phyloP scores from a whole-genome alignment of 192 early-diverging fungal genomes.

The Jimgerdemannia lactiflua region DNA sequence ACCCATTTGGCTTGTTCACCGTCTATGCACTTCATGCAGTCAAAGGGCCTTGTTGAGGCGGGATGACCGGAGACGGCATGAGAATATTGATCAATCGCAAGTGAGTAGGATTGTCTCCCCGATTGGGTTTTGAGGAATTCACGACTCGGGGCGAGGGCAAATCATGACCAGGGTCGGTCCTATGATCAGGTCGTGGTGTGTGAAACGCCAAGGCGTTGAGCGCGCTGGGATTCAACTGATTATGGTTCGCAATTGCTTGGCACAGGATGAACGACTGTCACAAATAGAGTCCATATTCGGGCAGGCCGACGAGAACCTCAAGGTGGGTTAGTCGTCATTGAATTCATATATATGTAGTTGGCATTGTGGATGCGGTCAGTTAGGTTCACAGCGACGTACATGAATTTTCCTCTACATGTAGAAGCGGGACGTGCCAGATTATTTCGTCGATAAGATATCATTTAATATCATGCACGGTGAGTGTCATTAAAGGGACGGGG shows the following conservation, averaged over 20 bases:
- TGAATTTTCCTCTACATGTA: slow-evolving; percentile 2
- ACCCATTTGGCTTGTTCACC: too few species aligned
- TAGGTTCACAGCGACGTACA: neutral
- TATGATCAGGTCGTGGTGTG: neutral
- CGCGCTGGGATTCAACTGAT: neutral
- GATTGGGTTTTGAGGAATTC: too few species aligned
- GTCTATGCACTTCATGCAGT: too few species aligned
- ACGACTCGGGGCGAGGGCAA: too few species aligned
- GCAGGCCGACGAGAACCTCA: slow-evolving; percentile 44
- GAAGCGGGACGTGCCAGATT: slow-evolving; percentile 34
- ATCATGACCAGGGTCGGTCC: neutral
- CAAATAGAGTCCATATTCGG: slow-evolving; percentile 45
- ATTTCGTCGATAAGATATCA: slow-evolving; percentile 51
- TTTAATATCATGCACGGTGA: slow-evolving; percentile 82
- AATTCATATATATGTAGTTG: too few species aligned
- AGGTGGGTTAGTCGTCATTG: slow-evolving; percentile 9
- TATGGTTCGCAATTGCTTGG: neutral
- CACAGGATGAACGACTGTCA: slow-evolving; percentile 36
- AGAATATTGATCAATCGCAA: too few species aligned
- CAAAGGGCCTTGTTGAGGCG: too few species aligned
- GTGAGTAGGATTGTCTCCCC: too few species aligned
- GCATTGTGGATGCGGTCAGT: neutral
- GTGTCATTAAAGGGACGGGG: neutral
- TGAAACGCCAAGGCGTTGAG: neutral
- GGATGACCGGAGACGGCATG: too few species aligned